Conservation (phyloP, 1,139 yeast species). For the Lodderomyces oxycetoniae region DNA sequence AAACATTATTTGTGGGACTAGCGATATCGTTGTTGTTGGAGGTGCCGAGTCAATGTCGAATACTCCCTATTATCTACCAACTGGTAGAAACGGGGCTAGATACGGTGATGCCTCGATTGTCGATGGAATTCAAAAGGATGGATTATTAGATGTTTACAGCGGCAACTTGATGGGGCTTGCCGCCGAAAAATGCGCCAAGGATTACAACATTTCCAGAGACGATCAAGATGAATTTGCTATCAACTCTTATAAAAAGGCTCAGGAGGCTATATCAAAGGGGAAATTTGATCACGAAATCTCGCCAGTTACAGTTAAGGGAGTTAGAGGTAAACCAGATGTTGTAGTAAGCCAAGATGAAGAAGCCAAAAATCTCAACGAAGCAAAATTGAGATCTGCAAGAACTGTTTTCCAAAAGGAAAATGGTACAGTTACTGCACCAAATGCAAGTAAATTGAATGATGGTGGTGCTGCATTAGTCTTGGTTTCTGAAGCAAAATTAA, state of each 20-base stretch:
- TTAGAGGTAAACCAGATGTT: conserved; percentile 88
- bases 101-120: conserved; percentile 75
- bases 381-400: conserved; percentile 73
- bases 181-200: conserved; percentile 92
- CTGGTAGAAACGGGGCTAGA: conserved; percentile 82
- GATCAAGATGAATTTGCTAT: conserved; percentile 72
- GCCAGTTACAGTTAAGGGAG: conserved; percentile 83
- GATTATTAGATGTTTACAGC: conserved; percentile 85
- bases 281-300: conserved; percentile 78
- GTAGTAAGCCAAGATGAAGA: conserved; percentile 71
- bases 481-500: conserved; percentile 75
- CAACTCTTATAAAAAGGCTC: conserved; percentile 71
- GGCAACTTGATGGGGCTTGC: conserved; percentile 90
- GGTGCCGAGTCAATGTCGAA: conserved; percentile 98
- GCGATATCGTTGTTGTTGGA: conserved; percentile 92
- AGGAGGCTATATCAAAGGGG: conserved; percentile 69
- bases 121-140: conserved; percentile 90
- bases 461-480: conserved; percentile 95
- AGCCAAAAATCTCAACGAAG: conserved; percentile 66
- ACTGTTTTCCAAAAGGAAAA: conserved; percentile 87
- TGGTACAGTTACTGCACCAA: conserved; percentile 96
- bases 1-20: conserved; percentile 79
- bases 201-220: conserved; percentile 58
- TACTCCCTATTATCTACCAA: conserved; percentile 87
- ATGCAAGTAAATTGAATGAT: conserved; percentile 92